phyloP scores from a whole-genome alignment of 345 rosid species.

The Eucalyptus coolabah region DNA sequence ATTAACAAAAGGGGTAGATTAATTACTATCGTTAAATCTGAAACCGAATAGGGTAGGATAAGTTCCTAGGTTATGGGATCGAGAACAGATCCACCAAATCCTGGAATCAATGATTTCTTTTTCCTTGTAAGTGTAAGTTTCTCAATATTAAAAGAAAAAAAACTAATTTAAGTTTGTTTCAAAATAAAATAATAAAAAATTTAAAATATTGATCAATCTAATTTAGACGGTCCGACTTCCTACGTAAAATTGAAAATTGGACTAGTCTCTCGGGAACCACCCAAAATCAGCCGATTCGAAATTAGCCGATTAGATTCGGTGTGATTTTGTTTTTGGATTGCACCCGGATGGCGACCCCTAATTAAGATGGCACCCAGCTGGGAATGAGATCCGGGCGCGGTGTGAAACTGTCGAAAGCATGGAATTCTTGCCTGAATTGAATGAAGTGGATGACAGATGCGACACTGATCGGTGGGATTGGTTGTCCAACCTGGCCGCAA shows the following conservation, averaged over 20 bases:
- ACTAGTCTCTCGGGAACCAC: fast-evolving
- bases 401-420: background rate
- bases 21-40: no score
- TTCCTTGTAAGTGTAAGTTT: background rate
- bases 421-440: background rate
- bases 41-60: background rate
- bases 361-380: background rate
- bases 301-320: fast-evolving
- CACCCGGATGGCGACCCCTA: background rate
- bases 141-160: no score
- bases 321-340: background rate
- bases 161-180: background rate
- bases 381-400: background rate
- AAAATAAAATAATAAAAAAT: no score
- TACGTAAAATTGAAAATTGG: fast-evolving
- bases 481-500: background rate
- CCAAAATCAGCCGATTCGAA: fast-evolving
- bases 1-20: background rate
- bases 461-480: background rate
- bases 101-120: background rate
- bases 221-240: background rate
- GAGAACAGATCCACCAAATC: background rate
- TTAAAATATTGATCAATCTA: no score
- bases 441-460: background rate
- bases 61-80: background rate